phyloP scores from a whole-genome alignment of 2,329 filamentous ascomycete species.

The Aureobasidium sp. region DNA sequence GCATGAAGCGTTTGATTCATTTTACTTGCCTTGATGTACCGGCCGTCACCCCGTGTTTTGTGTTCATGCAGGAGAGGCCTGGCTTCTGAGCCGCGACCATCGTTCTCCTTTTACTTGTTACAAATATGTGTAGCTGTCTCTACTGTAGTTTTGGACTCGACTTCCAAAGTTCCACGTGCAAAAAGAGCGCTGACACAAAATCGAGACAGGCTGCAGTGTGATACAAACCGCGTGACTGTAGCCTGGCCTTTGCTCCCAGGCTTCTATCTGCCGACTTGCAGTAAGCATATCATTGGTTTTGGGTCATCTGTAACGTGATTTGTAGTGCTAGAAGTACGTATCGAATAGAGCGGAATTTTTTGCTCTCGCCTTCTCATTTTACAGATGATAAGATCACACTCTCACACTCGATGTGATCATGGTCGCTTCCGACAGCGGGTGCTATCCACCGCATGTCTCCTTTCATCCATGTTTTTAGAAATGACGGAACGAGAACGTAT shows the following conservation, averaged over 20 bases:
- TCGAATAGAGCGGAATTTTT: not conserved
- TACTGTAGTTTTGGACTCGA: not conserved
- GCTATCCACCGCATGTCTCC: too few species aligned
- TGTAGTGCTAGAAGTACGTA: not conserved
- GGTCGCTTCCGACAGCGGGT: too few species aligned
- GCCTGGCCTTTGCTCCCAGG: not conserved
- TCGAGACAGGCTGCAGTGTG: not conserved
- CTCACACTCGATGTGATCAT: too few species aligned
- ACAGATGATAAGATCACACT: not conserved
- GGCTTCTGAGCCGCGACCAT: not conserved
- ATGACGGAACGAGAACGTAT: not conserved
- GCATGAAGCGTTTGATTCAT: not conserved
- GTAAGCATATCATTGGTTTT: not conserved
- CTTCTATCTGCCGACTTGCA: not conserved
- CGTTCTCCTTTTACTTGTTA: not conserved
- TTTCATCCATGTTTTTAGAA: not conserved
- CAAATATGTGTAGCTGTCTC: not conserved
- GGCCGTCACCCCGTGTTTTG: not conserved
- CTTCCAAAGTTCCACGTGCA: not conserved
- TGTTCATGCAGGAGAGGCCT: not conserved
- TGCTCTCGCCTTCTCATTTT: not conserved
- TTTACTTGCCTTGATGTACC: not conserved
- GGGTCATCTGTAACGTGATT: not conserved
- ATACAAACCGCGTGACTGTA: not conserved
- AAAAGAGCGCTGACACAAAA: not conserved